Percentiles rank a stretch among this genome's conserved stretches.
Conservation (phyloP, 1,284 basidiomycete genomes). For the Phlebopus sp. region DNA sequence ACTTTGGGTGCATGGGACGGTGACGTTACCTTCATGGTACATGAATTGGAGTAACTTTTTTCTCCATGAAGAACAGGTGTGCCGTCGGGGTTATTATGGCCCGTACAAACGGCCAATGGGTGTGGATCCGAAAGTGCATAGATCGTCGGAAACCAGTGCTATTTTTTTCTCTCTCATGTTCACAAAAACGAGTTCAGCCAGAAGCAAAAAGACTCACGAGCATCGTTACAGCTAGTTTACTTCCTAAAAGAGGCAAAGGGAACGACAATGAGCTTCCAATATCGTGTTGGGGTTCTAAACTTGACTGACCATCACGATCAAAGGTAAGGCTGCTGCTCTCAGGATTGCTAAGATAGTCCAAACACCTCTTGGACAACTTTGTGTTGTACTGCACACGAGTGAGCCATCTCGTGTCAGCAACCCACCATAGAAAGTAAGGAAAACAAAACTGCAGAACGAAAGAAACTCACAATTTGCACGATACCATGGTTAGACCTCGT, state of each 20-base stretch:
- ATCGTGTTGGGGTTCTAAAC: slow-evolving; percentile 6
- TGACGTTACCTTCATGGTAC: slow-evolving; percentile 67
- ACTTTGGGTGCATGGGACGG: background rate
- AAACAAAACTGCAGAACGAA: background rate
- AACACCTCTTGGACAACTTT: slow-evolving; percentile 46
- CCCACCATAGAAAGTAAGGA: no score
- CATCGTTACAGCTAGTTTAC: slow-evolving; percentile 59
- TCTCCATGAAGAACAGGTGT: slow-evolving; percentile 41
- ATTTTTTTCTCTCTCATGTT: slow-evolving; percentile 1
- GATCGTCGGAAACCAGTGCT: slow-evolving; percentile 70
- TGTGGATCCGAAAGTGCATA: slow-evolving; percentile 61
- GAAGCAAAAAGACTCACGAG: slow-evolving; percentile 42
- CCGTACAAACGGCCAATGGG: slow-evolving; percentile 68
- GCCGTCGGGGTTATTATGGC: slow-evolving; percentile 51
- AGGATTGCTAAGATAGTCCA: slow-evolving; percentile 47
- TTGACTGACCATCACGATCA: slow-evolving; percentile 54
- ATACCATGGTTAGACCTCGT: slow-evolving; percentile 49
- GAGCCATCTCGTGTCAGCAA: background rate
- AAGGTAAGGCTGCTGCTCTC: slow-evolving; percentile 66
- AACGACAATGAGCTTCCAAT: slow-evolving; percentile 6
- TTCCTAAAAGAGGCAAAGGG: slow-evolving; percentile 39
- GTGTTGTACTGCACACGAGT: slow-evolving; percentile 70
- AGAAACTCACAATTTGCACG: slow-evolving; percentile 44
- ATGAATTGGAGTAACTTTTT: slow-evolving; percentile 64
- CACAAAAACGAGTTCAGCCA: background rate